Evolutionary conservation across 106 monocot species (phyloP), one percentile per base, ranked within the genome.

Genomic region (Triglochin maritima): DNA sequence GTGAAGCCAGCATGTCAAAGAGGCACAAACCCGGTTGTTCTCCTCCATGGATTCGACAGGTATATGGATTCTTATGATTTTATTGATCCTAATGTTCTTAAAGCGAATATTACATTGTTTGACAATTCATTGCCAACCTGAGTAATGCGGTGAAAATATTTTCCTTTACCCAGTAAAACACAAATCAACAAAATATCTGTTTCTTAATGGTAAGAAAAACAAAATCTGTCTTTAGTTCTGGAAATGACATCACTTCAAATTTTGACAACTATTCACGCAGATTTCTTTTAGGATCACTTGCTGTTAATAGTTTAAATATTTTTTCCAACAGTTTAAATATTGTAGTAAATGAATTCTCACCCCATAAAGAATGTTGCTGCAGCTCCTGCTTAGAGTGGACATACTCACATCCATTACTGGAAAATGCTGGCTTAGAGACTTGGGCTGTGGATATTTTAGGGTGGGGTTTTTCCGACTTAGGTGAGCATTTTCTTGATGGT

Each of bases 351-450:
- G 29, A 29, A 29, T 29, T 29, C 29, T 29, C 29, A 29, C 29
- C 29, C 29, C 29, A 29, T 1, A 29, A 29, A 29, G 29, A 29
- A 29, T 29, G 29, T 77, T 59, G 67, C 16, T 74, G 47, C 85
- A 96, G 91, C 77, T 98, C 96, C 66, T 86, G 87, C 79, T 77
- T 98, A 81, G 96, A 98, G 81, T 98, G 96, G 96, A 82, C 86
- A 67, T 98, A 98, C 59, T 50, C 80, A 49, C 83, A 82, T 72
- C 96, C 96, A 29, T 82, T 88, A 64, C 88, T 98, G 63, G 91
- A 86, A 76, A 70, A 81, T 70, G 81, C 83, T 80, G 91, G 91
- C 60, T 4, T 80, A 8, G 91, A 98, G 71, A 57, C 91, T 50
- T 98, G 96, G 96, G 96, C 96, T 66, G 69, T 98, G 46, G 96